Evolutionary conservation across 768 basidiomycete genomes (phyloP).

Genomic region (Psilocybe sp.): DNA sequence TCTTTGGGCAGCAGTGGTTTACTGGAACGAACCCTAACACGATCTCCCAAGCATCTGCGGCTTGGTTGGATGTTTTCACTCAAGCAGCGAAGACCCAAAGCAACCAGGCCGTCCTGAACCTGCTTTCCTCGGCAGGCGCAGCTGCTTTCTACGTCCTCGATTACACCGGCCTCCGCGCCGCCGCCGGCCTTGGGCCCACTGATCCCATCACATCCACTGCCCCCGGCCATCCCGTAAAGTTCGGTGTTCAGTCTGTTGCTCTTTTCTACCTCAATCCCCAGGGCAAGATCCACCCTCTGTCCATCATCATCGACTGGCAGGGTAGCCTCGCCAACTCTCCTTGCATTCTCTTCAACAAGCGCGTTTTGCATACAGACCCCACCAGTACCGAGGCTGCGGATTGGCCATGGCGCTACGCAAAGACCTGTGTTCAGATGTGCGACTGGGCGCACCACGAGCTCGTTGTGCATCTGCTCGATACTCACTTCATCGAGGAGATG

Average conservation of each 20-base stretch:
- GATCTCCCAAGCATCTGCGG: slow-evolving; percentile 16
- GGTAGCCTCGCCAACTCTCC: slow-evolving; percentile 19
- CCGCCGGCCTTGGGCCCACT: slow-evolving; percentile 12
- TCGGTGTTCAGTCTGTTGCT: slow-evolving; percentile 24
- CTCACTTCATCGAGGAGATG: slow-evolving; percentile 29
- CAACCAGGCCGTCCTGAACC: slow-evolving; percentile 9
- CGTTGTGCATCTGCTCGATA: slow-evolving; percentile 23
- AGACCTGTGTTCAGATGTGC: slow-evolving; percentile 25
- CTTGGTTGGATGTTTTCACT: slow-evolving; percentile 19
- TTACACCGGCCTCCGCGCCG: slow-evolving; percentile 22
- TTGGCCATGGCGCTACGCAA: slow-evolving; percentile 33
- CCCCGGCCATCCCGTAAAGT: slow-evolving; percentile 6
- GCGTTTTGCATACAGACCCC: slow-evolving; percentile 9
- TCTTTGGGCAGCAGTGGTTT: slow-evolving; percentile 27
- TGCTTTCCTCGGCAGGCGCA: slow-evolving; percentile 6
- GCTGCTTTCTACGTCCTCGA: slow-evolving; percentile 21
- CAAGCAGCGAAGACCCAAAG: slow-evolving; percentile 11
- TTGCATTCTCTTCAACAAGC: slow-evolving; percentile 27
- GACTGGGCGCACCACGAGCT: slow-evolving; percentile 30
- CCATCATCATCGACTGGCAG: slow-evolving; percentile 27
- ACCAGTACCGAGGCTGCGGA: slow-evolving; percentile 16
- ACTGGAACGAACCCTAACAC: slow-evolving; percentile 27
- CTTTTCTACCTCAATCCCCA: slow-evolving; percentile 23
- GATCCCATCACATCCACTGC: slow-evolving; percentile 6
- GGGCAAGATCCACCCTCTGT: slow-evolving; percentile 27